Conservation (phyloP, 345 rosid species). For the Pistacia vera region DNA sequence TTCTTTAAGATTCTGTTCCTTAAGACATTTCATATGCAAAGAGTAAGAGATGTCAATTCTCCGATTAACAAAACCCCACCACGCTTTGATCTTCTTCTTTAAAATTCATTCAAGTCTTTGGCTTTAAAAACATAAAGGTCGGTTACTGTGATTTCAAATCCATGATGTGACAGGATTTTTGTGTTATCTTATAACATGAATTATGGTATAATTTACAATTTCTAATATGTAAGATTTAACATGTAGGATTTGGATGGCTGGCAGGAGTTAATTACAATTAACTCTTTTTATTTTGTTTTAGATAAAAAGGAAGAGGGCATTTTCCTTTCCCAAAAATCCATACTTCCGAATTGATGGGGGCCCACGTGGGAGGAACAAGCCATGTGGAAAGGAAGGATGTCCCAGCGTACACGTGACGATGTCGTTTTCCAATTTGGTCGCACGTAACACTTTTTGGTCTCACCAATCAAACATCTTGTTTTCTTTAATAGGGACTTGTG, state of each 20-base stretch:
- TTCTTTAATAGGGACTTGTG: background rate
- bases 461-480: background rate
- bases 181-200: no score
- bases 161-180: no score
- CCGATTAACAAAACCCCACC: background rate
- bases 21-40: no score
- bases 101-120: no score
- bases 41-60: background rate
- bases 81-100: no score
- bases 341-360: background rate
- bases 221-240: no score
- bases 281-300: no score
- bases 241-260: no score
- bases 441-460: background rate
- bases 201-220: no score
- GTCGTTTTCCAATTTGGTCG: conserved; percentile 31
- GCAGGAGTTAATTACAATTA: no score
- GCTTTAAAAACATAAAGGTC: no score
- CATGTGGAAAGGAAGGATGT: conserved; percentile 23
- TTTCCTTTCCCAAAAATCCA: background rate
- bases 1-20: background rate
- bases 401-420: conserved; percentile 36
- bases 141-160: no score
- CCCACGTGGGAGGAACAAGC: conserved; percentile 14
- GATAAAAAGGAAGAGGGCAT: background rate